phyloP scores from a whole-genome alignment of 495 filamentous ascomycete genomes.

The Aspergillus saccharolyticus region DNA sequence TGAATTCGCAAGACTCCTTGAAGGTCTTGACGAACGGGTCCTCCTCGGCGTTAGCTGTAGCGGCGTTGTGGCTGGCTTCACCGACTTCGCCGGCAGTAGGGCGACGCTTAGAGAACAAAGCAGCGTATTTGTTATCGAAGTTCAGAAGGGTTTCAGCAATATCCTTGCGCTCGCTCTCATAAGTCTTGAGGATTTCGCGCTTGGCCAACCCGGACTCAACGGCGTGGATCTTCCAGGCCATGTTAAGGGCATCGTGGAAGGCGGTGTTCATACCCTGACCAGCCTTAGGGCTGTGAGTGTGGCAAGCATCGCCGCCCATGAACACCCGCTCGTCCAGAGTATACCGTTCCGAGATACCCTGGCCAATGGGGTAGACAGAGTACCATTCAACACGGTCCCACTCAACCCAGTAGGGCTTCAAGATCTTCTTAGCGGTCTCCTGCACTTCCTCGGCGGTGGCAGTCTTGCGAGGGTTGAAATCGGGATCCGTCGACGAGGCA shows the following conservation, averaged over 20 bases:
- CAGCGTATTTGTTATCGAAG: conserved; percentile 66
- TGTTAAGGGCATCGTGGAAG: conserved; percentile 58
- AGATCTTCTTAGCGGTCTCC: conserved; percentile 55
- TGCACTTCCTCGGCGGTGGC: conserved; percentile 58
- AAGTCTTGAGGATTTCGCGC: conserved; percentile 61
- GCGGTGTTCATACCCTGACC: conserved; percentile 54
- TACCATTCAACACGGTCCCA: conserved; percentile 56
- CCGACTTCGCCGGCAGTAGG: conserved; percentile 54
- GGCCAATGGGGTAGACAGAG: conserved; percentile 59
- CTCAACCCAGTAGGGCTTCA: conserved; percentile 54
- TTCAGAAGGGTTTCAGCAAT: conserved; percentile 66
- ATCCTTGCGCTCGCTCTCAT: conserved; percentile 64
- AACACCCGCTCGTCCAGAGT: conserved; percentile 54
- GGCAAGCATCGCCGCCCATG: conserved; percentile 59
- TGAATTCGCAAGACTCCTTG: conserved; percentile 62
- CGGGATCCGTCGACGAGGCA: conserved; percentile 55
- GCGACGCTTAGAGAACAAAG: conserved; percentile 57
- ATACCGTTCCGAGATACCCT: conserved; percentile 59
- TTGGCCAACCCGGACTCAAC: conserved; percentile 58
- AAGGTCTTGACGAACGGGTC: conserved; percentile 62
- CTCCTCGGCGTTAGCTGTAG: conserved; percentile 33
- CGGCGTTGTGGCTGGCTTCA: conserved; percentile 34
- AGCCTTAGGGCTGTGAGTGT: conserved; percentile 65
- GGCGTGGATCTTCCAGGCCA: conserved; percentile 76
- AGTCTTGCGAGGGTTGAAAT: conserved; percentile 49